Conservation (phyloP, 495 filamentous ascomycete species). For the Trichoderma parareesei region DNA sequence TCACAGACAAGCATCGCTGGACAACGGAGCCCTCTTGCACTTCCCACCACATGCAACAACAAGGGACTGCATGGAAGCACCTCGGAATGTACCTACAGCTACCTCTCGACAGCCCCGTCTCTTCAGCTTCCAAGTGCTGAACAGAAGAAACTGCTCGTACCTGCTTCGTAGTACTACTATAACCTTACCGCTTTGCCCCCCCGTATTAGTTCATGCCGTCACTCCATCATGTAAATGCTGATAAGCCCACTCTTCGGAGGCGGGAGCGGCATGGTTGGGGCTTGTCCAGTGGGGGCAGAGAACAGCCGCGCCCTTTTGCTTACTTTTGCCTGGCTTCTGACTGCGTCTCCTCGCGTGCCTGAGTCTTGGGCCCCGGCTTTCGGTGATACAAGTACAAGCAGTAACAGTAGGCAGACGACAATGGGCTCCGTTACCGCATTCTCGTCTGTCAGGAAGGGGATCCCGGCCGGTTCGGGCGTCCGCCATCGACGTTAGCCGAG, state of each 20-base stretch:
- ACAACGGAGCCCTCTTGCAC: no score
- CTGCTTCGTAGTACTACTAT: background rate
- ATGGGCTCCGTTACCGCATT: background rate
- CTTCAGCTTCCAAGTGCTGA: background rate
- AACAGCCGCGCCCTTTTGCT: background rate
- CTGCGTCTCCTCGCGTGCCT: no score
- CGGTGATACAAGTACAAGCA: no score
- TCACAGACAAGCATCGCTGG: no score
- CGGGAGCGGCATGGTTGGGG: background rate
- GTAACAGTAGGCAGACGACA: no score
- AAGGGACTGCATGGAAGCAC: background rate
- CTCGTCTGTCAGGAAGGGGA: slow-evolving; percentile 7
- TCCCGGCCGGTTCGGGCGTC: background rate
- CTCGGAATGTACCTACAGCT: no score
- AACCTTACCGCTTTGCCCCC: no score
- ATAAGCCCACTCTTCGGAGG: slow-evolving; percentile 8
- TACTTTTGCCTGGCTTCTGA: background rate
- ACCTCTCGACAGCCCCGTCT: no score
- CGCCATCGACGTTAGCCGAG: background rate
- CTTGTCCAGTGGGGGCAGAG: background rate
- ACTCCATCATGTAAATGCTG: slow-evolving; percentile 6
- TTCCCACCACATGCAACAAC: background rate
- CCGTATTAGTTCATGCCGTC: background rate
- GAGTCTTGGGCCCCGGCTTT: no score
- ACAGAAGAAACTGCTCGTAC: background rate